A percentile compares a stretch with the other conserved stretches of the same genome.
Evolutionary conservation across 164 flowering plant species (phyloP).

Genomic region (Vitis amurensis): DNA sequence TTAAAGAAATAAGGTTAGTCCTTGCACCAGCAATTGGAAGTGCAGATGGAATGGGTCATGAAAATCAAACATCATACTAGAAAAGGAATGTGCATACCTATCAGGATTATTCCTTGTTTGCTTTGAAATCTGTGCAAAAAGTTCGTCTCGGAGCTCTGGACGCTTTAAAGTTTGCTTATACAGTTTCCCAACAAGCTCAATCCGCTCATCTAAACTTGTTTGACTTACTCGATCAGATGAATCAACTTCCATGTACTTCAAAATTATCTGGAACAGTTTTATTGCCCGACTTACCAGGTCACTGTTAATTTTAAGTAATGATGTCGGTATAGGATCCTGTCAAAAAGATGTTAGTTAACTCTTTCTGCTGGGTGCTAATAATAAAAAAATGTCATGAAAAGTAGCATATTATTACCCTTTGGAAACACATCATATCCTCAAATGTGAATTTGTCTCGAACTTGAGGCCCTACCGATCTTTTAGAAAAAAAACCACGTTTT

Average conservation of each 20-base stretch:
- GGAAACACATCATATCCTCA: conserved; percentile 98
- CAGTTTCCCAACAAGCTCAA: conserved; percentile 84
- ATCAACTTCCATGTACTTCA: conserved; percentile 97
- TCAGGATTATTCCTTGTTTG: conserved; percentile 94
- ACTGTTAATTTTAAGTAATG: conserved; percentile 76
- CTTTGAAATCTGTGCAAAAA: conserved; percentile 88
- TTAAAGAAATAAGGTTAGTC: background rate
- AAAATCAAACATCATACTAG: background rate
- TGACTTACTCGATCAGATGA: conserved; percentile 66
- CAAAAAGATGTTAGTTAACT: conserved; percentile 13
- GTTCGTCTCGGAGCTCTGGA: conserved; percentile 94
- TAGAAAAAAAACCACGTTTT: conserved; percentile 89
- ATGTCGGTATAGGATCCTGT: conserved; percentile 97
- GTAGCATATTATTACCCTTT: conserved; percentile 55
- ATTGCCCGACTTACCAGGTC: conserved; percentile 81
- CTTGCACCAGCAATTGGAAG: background rate
- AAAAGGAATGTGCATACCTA: conserved; percentile 36
- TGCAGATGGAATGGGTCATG: background rate
- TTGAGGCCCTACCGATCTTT: conserved; percentile 72
- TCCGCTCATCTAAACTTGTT: conserved; percentile 71
- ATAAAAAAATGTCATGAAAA: background rate
- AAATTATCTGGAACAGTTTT: conserved; percentile 75
- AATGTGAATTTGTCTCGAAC: conserved; percentile 81
- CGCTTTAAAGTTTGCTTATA: conserved; percentile 92
- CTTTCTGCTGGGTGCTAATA: background rate